These are phyloP conservation scores for Ceriops zippeliana DNA, from an alignment of 345 rosid species.

Conservation along the genomic window DNA sequence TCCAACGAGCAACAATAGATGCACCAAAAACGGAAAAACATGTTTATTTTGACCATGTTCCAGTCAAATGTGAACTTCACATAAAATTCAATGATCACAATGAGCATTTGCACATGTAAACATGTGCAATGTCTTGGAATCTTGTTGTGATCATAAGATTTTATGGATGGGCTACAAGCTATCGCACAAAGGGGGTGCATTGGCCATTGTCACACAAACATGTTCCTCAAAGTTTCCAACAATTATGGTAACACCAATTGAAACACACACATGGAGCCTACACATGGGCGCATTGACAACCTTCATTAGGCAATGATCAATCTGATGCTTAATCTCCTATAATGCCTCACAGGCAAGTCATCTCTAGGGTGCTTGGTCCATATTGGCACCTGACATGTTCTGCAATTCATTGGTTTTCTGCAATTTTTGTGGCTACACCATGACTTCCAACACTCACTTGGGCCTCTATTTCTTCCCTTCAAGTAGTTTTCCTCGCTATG, in stretches of 20 bases:
- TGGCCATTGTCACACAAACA: too few species aligned
- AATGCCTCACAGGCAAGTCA: conserved; percentile 24
- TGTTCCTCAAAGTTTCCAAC: too few species aligned
- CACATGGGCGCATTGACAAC: not conserved
- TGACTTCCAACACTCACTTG: not conserved
- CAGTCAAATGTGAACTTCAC: not conserved
- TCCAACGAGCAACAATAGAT: not conserved
- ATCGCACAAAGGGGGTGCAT: too few species aligned
- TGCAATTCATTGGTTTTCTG: conserved; percentile 6
- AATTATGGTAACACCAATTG: too few species aligned
- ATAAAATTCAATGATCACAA: not conserved
- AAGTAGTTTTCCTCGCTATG: not conserved
- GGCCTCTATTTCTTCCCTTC: not conserved
- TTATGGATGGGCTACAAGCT: too few species aligned
- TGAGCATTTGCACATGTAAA: not conserved
- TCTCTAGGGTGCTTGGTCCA: conserved; percentile 22
- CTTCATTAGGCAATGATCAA: conserved; percentile 32
- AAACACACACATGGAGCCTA: not conserved
- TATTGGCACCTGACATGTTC: conserved; percentile 1
- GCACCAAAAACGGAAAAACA: not conserved
- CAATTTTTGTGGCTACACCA: conserved; percentile 11
- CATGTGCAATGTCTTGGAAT: too few species aligned
- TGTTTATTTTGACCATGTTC: not conserved
- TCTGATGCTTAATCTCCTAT: conserved; percentile 15
- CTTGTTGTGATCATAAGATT: too few species aligned